Evolutionary conservation across 2,329 filamentous ascomycete species (phyloP), one percentile per base, ranked within the genome.

Genomic region (Metarhizium robertsii): DNA sequence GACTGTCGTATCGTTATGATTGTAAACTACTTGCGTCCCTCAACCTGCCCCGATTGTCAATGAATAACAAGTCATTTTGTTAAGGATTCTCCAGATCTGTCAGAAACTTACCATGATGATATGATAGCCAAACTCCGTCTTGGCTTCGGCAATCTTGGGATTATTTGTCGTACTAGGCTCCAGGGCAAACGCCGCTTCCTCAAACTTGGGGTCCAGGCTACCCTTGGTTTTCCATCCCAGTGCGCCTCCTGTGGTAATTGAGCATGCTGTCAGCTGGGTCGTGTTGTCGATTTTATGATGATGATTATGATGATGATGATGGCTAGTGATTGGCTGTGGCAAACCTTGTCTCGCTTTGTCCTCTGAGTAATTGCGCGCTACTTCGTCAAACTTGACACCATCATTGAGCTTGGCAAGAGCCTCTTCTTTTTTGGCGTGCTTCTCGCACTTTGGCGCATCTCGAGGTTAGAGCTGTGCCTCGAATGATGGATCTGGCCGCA

Each of bases 51-150:
- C 13, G 30, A 8, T 6, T 10, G 30, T 38, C 47, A 43, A 20
- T 29, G 25, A 25, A 25, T 14, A 48, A 8, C 3, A 48, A 6
- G 25, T 10, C 30, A 11, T 45, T 3, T 45, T 20, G 20, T 54
- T 13, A 32, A 46, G 25, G 25, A 55, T 5, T 25, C 1, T 10
- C 10, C 36, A 45, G 51, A 5, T 4, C 32, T 34, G 10, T 34
- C 32, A 46, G 20, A 47, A 36, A 63, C 71, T 54, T 58, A 91
- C 87, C 84, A 91, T 90, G 61, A 92, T 82, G 60, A 92, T 83
- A 68, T 92, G 88, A 73, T 91, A 91, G 1, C 88, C 88, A 71
- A 88, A 86, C 1, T 75, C 77, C 1, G 88, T 91, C 76, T 88
- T 90, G 25, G 78, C 84, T 72, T 90, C 85, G 1, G 75, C 87